Conservation (phyloP, 257 asterid species). For the Solanum neorickii region DNA sequence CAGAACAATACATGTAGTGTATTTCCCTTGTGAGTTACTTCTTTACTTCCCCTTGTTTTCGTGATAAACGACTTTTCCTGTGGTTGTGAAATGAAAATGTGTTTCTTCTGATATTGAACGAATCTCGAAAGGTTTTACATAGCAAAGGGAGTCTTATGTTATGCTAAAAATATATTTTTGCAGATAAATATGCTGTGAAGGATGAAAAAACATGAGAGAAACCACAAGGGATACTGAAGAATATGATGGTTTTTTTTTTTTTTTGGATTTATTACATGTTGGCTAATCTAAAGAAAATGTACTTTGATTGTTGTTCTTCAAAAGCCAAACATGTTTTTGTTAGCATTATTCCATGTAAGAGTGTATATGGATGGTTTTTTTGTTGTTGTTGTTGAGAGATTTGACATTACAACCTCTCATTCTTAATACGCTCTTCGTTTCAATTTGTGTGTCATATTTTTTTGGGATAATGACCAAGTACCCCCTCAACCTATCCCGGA, state of each 20-base stretch:
- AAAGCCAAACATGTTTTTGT: background rate
- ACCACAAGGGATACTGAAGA: background rate
- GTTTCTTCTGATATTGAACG: background rate
- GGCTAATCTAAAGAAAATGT: background rate
- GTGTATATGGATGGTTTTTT: background rate
- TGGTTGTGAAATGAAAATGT: background rate
- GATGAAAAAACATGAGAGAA: background rate
- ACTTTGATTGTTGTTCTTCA: background rate
- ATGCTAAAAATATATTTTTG: background rate
- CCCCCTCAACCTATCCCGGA: too few relatives aligned
- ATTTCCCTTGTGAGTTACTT: background rate
- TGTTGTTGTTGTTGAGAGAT: background rate
- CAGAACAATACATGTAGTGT: background rate
- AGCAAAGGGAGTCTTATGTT: background rate
- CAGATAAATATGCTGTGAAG: background rate
- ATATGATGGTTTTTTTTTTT: background rate
- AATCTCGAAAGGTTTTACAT: background rate
- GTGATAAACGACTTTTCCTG: background rate
- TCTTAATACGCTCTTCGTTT: background rate
- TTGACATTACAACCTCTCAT: background rate
- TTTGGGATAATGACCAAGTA: too few relatives aligned
- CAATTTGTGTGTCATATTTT: background rate
- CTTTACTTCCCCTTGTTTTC: background rate
- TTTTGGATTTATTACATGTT: background rate
- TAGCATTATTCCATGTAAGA: background rate